Base-by-base conservation (phyloP, 2,329 filamentous ascomycete genomes). In the Colletotrichum gloeosporioides region DNA sequence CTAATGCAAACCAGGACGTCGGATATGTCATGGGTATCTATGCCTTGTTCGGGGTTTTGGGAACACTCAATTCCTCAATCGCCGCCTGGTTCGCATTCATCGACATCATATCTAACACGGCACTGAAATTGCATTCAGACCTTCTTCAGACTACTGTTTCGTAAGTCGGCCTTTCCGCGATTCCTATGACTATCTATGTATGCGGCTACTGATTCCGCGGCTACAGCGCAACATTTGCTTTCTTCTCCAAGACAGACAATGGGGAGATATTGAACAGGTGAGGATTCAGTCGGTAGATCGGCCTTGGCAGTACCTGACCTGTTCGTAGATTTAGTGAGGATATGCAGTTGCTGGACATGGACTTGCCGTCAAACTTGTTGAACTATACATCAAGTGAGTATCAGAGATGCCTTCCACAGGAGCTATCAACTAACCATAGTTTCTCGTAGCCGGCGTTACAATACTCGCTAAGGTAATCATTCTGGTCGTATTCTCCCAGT, bases 341-440 rank as follows among this genome's bases (percentile, higher is more conserved):
- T 12, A 75, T 77, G 75, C 71, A 77, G 13, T 15, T 77, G 15
- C 32, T 77, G 7, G 75, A 75, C 3, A 77, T 75, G 71, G 74
- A 77, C 31, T 22, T 77, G 13, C 75, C 75, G 2, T 31, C 49
- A 2, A 44, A 18, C 16, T 22, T 77, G 65, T 49, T 77, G 5
- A 77, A 75, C 8, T 75, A 70, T 3, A 75, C 75, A 3, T 75
- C 75, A 13, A 75, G 74, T 76, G 1, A 76, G 73, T 32, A 22
- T 44, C 16, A 3, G n/a, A 22, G 2, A 16, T 18, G 2, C 4
- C n/a, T 22, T 53, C 6, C 2, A 3, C 9, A 16, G 15, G 13
- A 22, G 15, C 71, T 27, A 4, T 69, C 29, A 61, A 15, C n/a
- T 22, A 8, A 53, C 6, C 8, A 22, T 22, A 13, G 6, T 3